These are phyloP conservation scores for Cryphonectria carpinicola DNA, from an alignment of 2,329 filamentous ascomycete genomes.

Conservation along the genomic window DNA sequence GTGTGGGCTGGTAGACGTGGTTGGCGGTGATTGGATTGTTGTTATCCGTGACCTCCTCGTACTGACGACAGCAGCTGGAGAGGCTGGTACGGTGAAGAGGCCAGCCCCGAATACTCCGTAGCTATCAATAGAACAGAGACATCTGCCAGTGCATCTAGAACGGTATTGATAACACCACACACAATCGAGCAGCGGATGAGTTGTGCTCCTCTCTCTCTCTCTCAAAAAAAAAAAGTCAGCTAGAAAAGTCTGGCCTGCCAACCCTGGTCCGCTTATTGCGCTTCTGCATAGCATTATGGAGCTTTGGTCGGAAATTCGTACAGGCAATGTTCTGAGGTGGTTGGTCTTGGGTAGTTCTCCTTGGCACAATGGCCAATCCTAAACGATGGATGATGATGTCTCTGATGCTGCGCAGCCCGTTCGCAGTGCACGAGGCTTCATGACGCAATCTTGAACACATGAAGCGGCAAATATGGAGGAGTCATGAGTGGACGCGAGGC, in stretches of 20 bases:
- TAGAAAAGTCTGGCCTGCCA: neutral
- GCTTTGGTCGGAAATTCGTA: neutral
- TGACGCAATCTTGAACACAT: neutral
- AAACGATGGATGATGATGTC: neutral
- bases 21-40: conserved; percentile 39
- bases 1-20: conserved; percentile 41
- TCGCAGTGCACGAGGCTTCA: neutral
- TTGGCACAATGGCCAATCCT: neutral
- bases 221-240: neutral
- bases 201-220: neutral
- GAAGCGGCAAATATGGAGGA: neutral
- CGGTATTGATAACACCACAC: neutral
- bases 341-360: neutral
- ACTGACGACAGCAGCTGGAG: conserved; percentile 30
- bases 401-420: neutral
- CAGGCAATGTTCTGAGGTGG: neutral
- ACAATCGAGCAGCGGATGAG: neutral
- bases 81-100: conserved; percentile 37
- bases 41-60: conserved; percentile 33
- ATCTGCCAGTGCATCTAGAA: conserved; percentile 6
- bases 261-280: neutral
- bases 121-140: conserved; percentile 6
- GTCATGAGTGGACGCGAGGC: neutral
- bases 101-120: conserved; percentile 33
- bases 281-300: neutral